Evolutionary conservation across 1,284 basidiomycete species (phyloP), one percentile per base, ranked within the genome.

Genomic region (Takashimella koratensis): DNA sequence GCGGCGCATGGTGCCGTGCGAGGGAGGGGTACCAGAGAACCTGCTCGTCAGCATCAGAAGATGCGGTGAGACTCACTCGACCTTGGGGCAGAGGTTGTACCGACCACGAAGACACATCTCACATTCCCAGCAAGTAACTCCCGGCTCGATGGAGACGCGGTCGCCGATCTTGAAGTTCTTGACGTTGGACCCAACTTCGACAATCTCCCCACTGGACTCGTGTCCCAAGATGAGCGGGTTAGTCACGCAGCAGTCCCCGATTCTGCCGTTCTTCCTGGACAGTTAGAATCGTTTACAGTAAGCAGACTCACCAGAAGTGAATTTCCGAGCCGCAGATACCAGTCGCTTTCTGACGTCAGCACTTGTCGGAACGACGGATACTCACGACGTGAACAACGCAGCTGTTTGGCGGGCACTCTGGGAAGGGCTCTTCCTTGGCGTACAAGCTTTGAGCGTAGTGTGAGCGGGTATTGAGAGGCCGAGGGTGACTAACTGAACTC

Each of bases 91-190:
- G 48, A 73, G 67, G 58, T 75, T 76, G 49, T 66, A 66, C 24
- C 65, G 48, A 4, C 75, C 76, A 10, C 63, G 57, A 40, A 73
- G 47, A 57, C 75, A 76, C 41, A 62, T 52, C 4, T 63, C 62
- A 57, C 76, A 78, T 44, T 63, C 65, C 47, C 66, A 67, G 59
- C 76, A 78, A 4, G 73, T 68, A 23, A 76, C 72, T 36, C 76
- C 76, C 2, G 76, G 76, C 59, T 78, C 76, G 39, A 78, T 70
- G 6, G 75, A 73, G 5, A 78, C 76, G 13, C 76, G 61, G 57
- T 78, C 76, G 8, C 76, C 76, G 3, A 75, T 65, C 52, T 65
- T 64, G 57, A 74, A 71, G 12, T 61, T 58, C 27, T 58, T 65
- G 19, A 78, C 76, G 30, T 67, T 66, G 1, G 65, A 46, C 10